Conservation (phyloP, 441 rosid genomes). For the Biscutella laevigata region DNA sequence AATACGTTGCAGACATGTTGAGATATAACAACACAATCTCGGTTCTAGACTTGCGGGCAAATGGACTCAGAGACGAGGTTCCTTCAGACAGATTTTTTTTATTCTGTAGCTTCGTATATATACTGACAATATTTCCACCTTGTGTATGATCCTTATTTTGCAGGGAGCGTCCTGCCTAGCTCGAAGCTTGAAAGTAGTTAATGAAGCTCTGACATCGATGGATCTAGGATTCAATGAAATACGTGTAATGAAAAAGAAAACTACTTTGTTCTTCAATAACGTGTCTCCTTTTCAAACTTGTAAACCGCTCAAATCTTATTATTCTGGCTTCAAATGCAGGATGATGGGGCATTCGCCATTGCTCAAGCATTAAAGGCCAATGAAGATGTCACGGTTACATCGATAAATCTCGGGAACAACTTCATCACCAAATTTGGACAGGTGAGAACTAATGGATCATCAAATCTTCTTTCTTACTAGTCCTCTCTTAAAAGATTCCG, state of each 20-base stretch:
- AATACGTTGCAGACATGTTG: slow-evolving; percentile 72
- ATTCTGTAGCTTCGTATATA: not conserved
- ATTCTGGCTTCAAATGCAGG: slow-evolving; percentile 34
- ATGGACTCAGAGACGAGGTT: slow-evolving; percentile 88
- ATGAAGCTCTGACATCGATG: slow-evolving; percentile 75
- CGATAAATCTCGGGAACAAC: slow-evolving; percentile 74
- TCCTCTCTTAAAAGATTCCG: not conserved
- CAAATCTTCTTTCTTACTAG: no score
- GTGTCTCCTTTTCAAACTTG: not conserved
- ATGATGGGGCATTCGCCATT: slow-evolving; percentile 89
- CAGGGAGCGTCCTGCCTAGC: slow-evolving; percentile 85
- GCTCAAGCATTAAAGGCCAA: slow-evolving; percentile 90
- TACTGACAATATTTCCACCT: not conserved
- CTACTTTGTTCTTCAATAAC: not conserved
- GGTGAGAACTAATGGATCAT: no score
- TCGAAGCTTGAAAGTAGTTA: slow-evolving; percentile 89
- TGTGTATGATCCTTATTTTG: slow-evolving; percentile 10
- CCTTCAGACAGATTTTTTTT: slow-evolving; percentile 15
- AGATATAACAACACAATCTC: slow-evolving; percentile 78
- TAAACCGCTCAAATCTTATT: not conserved
- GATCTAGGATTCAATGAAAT: slow-evolving; percentile 92
- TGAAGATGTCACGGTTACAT: slow-evolving; percentile 71
- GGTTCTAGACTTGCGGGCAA: slow-evolving; percentile 80
- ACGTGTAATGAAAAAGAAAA: slow-evolving; percentile 41
- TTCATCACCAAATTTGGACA: slow-evolving; percentile 90